Evolutionary conservation across 176 grass and related monocot species (phyloP).

Genomic region (Cenchrus americanus): DNA sequence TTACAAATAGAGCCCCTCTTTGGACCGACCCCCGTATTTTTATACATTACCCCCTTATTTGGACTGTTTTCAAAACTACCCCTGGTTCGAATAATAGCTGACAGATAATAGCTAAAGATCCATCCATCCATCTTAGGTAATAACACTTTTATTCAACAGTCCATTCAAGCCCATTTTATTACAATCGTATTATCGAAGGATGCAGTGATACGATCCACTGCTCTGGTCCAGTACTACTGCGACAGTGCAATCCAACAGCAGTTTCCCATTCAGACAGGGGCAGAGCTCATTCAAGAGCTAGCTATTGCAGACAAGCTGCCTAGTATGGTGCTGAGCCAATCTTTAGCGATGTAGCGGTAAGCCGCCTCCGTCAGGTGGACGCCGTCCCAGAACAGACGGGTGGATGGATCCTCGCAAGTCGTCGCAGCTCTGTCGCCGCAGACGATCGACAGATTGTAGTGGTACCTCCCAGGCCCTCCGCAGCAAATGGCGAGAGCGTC

Average conservation of each 20-base stretch:
- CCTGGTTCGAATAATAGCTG: too few relatives aligned
- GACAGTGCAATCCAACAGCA: neutral
- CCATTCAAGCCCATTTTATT: neutral
- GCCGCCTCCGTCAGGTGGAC: constrained; percentile 41
- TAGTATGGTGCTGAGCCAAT: constrained; percentile 16
- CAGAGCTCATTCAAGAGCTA: neutral
- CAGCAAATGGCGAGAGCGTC: constrained; percentile 33
- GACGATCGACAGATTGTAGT: neutral
- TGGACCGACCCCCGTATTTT: too few relatives aligned
- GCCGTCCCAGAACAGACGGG: constrained; percentile 39
- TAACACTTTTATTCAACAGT: neutral
- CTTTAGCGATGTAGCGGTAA: constrained; percentile 27
- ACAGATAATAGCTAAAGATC: too few relatives aligned
- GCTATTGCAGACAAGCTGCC: neutral
- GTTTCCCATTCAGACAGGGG: neutral
- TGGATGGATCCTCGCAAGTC: constrained; percentile 20
- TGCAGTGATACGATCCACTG: too few relatives aligned
- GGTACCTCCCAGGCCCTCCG: constrained; percentile 33
- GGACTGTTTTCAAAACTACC: too few relatives aligned
- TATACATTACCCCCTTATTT: too few relatives aligned
- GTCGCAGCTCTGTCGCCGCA: constrained; percentile 11
- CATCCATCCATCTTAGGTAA: too few relatives aligned
- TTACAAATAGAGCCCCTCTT: too few relatives aligned
- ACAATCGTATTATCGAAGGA: neutral
- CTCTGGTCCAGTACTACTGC: neutral